These are phyloP conservation scores for Ogataea henricii DNA, from an alignment of 805 yeast species.

Conservation along the genomic window DNA sequence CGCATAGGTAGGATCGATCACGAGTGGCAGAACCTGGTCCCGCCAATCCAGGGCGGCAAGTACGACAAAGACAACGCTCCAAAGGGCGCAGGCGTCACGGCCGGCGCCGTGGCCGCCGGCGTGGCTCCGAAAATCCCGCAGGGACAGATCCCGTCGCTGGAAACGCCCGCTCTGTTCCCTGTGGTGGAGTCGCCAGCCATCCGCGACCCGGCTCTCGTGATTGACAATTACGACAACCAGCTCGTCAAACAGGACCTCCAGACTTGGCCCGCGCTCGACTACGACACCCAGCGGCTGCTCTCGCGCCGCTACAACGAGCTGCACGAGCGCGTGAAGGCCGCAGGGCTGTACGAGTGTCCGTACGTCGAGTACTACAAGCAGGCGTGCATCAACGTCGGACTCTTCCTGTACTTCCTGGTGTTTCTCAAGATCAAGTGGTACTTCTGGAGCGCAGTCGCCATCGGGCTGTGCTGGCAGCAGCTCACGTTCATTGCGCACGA, in stretches of 20 bases:
- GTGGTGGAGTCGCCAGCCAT: constrained; percentile 32
- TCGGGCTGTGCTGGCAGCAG: constrained; percentile 89
- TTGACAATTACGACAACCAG: constrained; percentile 59
- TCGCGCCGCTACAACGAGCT: constrained; percentile 60
- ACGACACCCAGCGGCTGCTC: constrained; percentile 60
- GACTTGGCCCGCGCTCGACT: constrained; percentile 65
- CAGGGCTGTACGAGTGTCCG: constrained; percentile 70
- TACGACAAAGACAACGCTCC: constrained; percentile 34
- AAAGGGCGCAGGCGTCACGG: constrained; percentile 6
- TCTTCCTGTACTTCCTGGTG: constrained; percentile 52
- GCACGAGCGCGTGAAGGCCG: constrained; percentile 53
- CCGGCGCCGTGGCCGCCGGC: constrained; percentile 45
- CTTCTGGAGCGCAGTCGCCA: constrained; percentile 56
- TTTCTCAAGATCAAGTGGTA: constrained; percentile 50
- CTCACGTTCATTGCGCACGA: constrained; percentile 86
- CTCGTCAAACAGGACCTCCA: constrained; percentile 57
- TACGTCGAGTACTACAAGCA: constrained; percentile 77
- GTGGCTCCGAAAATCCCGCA: constrained; percentile 58
- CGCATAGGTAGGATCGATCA: constrained; percentile 64
- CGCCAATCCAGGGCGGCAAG: constrained; percentile 85
- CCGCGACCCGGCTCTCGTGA: constrained; percentile 55
- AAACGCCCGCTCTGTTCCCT: constrained; percentile 41
- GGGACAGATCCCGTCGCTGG: constrained; percentile 42
- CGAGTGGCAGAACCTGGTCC: constrained; percentile 73
- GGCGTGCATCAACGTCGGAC: constrained; percentile 54